Percentiles rank a stretch among this genome's conserved stretches.
Evolutionary conservation across 176 grass and related monocot genomes (phyloP).

Genomic region (Themeda triandra): DNA sequence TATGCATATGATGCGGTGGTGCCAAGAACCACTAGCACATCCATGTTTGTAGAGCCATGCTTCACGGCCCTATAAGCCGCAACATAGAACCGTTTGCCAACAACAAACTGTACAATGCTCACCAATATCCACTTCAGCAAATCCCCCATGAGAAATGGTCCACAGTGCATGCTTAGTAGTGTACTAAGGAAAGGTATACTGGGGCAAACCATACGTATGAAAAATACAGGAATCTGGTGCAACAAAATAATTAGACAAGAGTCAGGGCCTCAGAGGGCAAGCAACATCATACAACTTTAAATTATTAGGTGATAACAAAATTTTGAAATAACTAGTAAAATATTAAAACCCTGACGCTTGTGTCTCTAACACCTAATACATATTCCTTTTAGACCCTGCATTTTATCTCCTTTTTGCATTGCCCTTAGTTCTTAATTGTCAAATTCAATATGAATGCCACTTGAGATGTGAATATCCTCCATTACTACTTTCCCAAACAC

Average conservation of each 20-base stretch:
- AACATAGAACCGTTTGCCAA: constrained; percentile 78
- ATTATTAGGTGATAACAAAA: background rate
- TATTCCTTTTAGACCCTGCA: background rate
- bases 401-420: background rate
- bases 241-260: constrained; percentile 19
- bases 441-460: background rate
- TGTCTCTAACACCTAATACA: background rate
- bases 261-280: constrained; percentile 5
- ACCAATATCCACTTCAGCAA: constrained; percentile 84
- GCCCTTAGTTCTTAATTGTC: background rate
- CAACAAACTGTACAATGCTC: constrained; percentile 87
- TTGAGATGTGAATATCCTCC: background rate
- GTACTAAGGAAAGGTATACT: constrained; percentile 62
- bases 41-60: constrained; percentile 97
- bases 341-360: background rate
- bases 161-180: constrained; percentile 67
- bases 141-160: constrained; percentile 78
- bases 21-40: constrained; percentile 90
- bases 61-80: constrained; percentile 72
- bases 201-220: constrained; percentile 85
- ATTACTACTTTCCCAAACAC: background rate
- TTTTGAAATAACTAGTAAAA: constrained; percentile 7
- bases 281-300: background rate
- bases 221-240: constrained; percentile 94
- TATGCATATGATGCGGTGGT: constrained; percentile 91